These are phyloP conservation scores for Medicago ruthenica DNA, from an alignment of 306 rosid genomes.

Conservation along the genomic window DNA sequence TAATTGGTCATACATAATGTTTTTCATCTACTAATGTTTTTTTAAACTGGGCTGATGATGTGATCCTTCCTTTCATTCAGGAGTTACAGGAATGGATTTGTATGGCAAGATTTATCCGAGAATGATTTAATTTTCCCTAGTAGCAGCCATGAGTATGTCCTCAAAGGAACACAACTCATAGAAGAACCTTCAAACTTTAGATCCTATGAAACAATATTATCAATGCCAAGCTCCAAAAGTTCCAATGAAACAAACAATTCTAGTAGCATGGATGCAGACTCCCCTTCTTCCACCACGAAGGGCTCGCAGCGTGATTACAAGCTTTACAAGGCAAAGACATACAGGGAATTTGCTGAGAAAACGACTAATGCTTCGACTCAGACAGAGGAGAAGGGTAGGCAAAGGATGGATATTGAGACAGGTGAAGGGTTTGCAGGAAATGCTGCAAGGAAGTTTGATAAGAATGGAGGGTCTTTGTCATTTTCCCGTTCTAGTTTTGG, in stretches of 20 bases:
- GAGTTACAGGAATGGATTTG: slow-evolving; percentile 66
- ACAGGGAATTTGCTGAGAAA: slow-evolving; percentile 43
- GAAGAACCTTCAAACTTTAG: slow-evolving; percentile 55
- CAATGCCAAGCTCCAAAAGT: slow-evolving; percentile 53
- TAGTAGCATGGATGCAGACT: slow-evolving; percentile 45
- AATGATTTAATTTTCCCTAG: slow-evolving; percentile 65
- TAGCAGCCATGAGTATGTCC: slow-evolving; percentile 66
- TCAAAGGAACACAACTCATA: slow-evolving; percentile 60
- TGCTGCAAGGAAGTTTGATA: slow-evolving; percentile 28
- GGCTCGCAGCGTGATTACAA: slow-evolving; percentile 41
- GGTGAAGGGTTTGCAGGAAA: slow-evolving; percentile 40
- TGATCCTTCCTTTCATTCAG: slow-evolving; percentile 29
- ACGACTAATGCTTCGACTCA: slow-evolving; percentile 56
- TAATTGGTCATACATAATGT: no score
- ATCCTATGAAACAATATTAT: slow-evolving; percentile 52
- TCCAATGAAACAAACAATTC: slow-evolving; percentile 55
- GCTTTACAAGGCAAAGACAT: slow-evolving; percentile 50
- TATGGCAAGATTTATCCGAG: slow-evolving; percentile 76
- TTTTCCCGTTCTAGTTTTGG: slow-evolving; percentile 41
- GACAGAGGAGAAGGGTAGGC: slow-evolving; percentile 52
- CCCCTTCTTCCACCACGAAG: slow-evolving; percentile 40
- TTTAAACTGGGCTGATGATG: not conserved
- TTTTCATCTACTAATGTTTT: no score
- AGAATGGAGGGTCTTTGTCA: slow-evolving; percentile 34
- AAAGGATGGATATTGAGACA: slow-evolving; percentile 38